Conservation (phyloP, 2,329 filamentous ascomycete species). For the Bipolaris zeicola region DNA sequence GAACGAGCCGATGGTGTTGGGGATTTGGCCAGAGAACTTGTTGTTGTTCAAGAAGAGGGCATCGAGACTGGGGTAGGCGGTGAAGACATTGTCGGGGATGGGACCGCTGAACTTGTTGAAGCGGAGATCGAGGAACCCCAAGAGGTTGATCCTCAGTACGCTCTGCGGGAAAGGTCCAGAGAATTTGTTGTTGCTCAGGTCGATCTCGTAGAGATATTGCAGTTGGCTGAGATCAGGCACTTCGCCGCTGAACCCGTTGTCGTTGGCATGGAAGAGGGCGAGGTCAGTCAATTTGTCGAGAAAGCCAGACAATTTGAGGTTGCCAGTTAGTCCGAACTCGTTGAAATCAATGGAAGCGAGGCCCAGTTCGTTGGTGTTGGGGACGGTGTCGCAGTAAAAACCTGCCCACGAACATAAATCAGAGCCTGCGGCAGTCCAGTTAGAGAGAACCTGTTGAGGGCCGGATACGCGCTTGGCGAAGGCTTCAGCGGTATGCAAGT, state of each 20-base stretch:
- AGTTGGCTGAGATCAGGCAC: neutral
- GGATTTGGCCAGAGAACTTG: neutral
- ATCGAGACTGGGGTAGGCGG: neutral
- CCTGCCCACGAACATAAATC: neutral
- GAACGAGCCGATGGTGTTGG: neutral
- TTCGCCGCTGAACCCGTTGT: neutral
- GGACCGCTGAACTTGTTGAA: neutral
- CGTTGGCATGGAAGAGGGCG: neutral
- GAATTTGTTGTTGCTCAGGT: slow-evolving; percentile 1
- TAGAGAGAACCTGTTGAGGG: neutral
- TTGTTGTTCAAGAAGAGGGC: neutral
- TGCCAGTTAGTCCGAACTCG: neutral
- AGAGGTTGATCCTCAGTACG: neutral
- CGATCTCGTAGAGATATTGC: neutral
- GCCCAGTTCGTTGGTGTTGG: neutral
- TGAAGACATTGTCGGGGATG: neutral
- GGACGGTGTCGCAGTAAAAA: neutral
- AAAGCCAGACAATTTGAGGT: neutral
- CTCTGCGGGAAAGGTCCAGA: neutral
- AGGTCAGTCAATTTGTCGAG: neutral
- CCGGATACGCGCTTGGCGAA: neutral
- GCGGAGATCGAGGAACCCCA: neutral
- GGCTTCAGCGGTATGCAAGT: neutral
- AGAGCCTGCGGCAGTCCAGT: neutral
- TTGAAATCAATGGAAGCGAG: neutral